phyloP scores from a whole-genome alignment of 768 basidiomycete species.

The Astraeus odoratus region DNA sequence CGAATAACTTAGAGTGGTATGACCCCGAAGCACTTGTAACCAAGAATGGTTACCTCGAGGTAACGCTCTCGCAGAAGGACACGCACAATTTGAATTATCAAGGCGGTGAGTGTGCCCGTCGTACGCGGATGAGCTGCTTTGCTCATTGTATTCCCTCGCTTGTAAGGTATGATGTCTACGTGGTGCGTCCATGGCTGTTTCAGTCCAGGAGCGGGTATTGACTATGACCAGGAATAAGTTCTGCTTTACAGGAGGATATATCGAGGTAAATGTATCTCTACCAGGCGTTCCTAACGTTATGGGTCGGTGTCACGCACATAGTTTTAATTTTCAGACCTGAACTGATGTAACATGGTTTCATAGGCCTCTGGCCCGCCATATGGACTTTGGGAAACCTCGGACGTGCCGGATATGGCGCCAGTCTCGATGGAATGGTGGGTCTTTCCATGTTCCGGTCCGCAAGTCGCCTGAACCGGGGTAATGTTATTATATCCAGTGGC shows the following conservation, averaged over 20 bases:
- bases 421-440: conserved; percentile 44
- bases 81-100: conserved; percentile 43
- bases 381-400: conserved; percentile 57
- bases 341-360: conserved; percentile 2
- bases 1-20: conserved; percentile 55
- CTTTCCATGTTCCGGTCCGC: background rate
- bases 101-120: conserved; percentile 23
- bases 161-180: conserved; percentile 43
- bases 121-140: conserved; percentile 6
- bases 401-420: conserved; percentile 66
- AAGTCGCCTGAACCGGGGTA: background rate
- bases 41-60: conserved; percentile 40
- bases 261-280: conserved; percentile 57
- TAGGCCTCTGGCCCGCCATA: conserved; percentile 46
- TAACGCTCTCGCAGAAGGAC: conserved; percentile 41
- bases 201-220: background rate
- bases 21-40: conserved; percentile 47
- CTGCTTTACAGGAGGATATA: conserved; percentile 79
- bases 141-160: conserved; percentile 24
- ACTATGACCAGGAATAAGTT: conserved; percentile 65
- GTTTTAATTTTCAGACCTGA: background rate
- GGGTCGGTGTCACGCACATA: conserved; percentile 29
- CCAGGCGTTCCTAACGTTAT: conserved; percentile 62
- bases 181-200: conserved; percentile 19
- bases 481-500: conserved; percentile 37